Conservation (phyloP, 1,139 yeast species). For the Debaryomycetaceae sp. region DNA sequence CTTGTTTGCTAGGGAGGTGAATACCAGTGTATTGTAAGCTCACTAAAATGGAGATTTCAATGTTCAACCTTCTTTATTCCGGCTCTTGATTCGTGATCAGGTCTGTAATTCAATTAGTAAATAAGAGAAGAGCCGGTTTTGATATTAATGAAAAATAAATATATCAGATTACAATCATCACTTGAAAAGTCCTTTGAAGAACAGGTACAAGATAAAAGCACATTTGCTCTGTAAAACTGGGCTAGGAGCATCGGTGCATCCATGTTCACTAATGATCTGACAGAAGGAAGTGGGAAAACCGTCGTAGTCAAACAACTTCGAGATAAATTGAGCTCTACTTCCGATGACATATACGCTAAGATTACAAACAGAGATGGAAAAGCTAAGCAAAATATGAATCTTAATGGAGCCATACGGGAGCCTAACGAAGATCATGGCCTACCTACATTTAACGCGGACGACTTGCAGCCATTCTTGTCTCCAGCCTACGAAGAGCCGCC, state of each 20-base stretch:
- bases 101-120: too few species aligned
- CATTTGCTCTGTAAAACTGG: background rate
- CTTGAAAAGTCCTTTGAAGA: too few species aligned
- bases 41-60: too few species aligned
- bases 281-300: background rate
- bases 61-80: too few species aligned
- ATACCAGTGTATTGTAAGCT: too few species aligned
- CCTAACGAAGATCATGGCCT: background rate
- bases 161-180: too few species aligned
- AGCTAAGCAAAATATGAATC: background rate
- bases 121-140: too few species aligned
- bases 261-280: background rate
- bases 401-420: background rate
- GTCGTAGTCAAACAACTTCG: background rate
- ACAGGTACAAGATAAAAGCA: too few species aligned
- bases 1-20: too few species aligned
- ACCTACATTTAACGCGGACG: background rate
- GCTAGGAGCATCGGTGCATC: background rate
- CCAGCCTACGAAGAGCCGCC: slow-evolving; percentile 21
- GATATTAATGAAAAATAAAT: background rate
- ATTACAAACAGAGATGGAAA: background rate
- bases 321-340: background rate
- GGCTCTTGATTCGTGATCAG: too few species aligned
- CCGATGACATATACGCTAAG: background rate
- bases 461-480: slow-evolving; percentile 11